Evolutionary conservation across 176 grass and related monocot species (phyloP), one percentile per base, ranked within the genome.

Genomic region (Cymbopogon citratus): DNA sequence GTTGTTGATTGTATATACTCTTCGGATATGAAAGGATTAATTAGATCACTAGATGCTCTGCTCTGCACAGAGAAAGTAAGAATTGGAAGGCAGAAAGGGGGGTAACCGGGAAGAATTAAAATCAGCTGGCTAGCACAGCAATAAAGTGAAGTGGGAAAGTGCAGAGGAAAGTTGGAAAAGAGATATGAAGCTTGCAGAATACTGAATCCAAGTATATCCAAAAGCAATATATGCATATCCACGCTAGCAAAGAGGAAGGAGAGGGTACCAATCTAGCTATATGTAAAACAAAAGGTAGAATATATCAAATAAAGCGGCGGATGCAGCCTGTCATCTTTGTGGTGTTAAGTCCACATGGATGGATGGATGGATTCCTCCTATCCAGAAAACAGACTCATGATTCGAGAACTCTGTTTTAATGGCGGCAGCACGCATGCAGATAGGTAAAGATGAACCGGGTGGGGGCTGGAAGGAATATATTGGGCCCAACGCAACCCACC

Each of bases 201-300:
- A 69, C 70, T 36, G 59, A 82, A 86, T 36, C 48, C 85, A 86
- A 70, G 85, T 63, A 87, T 87, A 87, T 87, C 40, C 71, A 51
- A 76, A 82, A 76, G 62, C 63, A 69, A 38, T 5, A 19, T 0
- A 48, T n/a, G 25, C 21, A 27, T 35, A 36, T n/a, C n/a, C n/a
- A n/a, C n/a, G 2, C 71, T 13, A 44, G 12, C 3, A 46, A n/a
- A n/a, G n/a, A n/a, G n/a, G n/a, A n/a, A n/a, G n/a, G n/a, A 35
- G 48, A 60, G 69, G 54, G 14, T 57, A 71, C 2, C 48, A 38
- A 56, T 60, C 63, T n/a, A n/a, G n/a, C n/a, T n/a, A n/a, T n/a
- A n/a, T n/a, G n/a, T 18, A 66, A 48, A 76, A 44, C 10, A 54
- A 43, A 45, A 40, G 21, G 15, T 6, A 69, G 69, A 76, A 87